Evolutionary conservation across 176 grass and related monocot species (phyloP).

Genomic region (Alopecurus myosuroides): DNA sequence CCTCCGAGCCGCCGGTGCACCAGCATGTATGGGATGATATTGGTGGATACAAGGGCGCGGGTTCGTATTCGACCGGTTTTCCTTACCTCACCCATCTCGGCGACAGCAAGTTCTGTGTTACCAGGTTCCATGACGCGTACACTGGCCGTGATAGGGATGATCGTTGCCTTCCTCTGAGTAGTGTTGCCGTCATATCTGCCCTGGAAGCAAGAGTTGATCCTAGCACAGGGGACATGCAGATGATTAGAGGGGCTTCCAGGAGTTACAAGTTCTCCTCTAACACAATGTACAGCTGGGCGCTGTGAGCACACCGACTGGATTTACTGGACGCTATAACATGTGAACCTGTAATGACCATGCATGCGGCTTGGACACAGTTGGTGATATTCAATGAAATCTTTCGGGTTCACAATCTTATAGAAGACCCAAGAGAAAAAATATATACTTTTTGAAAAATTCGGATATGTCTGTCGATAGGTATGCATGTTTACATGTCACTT

Average conservation of each 20-base stretch:
- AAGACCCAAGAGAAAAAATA: no score
- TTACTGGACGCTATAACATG: not conserved
- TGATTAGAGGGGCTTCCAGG: not conserved
- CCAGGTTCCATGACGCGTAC: not conserved
- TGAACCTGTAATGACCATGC: not conserved
- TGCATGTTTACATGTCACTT: not conserved
- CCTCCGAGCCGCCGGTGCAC: not conserved
- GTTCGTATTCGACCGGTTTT: not conserved
- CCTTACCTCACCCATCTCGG: not conserved
- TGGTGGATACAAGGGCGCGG: not conserved
- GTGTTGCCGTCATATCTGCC: not conserved
- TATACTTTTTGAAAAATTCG: not conserved
- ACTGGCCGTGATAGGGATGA: not conserved
- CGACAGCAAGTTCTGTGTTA: not conserved
- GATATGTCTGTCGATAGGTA: not conserved
- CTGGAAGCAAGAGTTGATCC: not conserved
- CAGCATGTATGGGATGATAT: not conserved
- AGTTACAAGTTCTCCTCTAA: not conserved
- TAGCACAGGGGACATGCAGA: not conserved
- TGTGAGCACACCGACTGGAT: not conserved
- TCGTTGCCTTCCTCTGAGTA: not conserved
- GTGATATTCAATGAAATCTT: not conserved
- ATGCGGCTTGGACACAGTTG: not conserved
- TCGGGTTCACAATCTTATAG: not conserved
- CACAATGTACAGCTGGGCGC: not conserved